Conservation (phyloP, 1,284 basidiomycete genomes). For the Pulchroboletus neoregius region DNA sequence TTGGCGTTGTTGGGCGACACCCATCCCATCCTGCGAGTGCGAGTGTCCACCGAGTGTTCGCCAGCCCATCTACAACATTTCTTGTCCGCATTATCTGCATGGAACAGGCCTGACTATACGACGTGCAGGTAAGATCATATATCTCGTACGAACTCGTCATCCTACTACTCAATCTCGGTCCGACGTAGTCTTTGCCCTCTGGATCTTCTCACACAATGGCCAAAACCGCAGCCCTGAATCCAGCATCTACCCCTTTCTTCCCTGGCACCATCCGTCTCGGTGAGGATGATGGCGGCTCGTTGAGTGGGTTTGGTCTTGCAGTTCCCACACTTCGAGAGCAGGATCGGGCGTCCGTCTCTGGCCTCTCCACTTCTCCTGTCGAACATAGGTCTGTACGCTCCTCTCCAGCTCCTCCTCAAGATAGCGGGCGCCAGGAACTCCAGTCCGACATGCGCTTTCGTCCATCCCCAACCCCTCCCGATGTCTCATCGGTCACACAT, state of each 20-base stretch:
- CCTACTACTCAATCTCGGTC: conserved; percentile 4
- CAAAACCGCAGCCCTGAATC: conserved; percentile 70
- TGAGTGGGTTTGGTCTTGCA: conserved; percentile 41
- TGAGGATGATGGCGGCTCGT: conserved; percentile 46
- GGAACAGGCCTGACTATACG: conserved; percentile 26
- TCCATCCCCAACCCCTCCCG: conserved; percentile 35
- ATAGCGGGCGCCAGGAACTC: conserved; percentile 24
- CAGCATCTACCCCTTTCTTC: conserved; percentile 78
- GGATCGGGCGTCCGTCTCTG: conserved; percentile 52
- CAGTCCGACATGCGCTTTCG: conserved; percentile 30
- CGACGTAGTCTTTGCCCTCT: conserved; percentile 15
- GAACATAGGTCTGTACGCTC: conserved; percentile 65
- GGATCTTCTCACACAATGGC: conserved; percentile 49
- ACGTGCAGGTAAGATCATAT: conserved; percentile 25
- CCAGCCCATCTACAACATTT: not conserved
- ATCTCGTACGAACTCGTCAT: not conserved
- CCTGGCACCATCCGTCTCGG: conserved; percentile 57
- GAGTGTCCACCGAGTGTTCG: not conserved
- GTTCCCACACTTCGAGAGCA: conserved; percentile 51
- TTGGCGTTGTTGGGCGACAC: conserved; percentile 21
- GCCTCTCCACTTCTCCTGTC: conserved; percentile 55
- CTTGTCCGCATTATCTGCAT: conserved; percentile 18
- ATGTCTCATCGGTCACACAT: conserved; percentile 46
- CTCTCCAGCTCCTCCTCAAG: conserved; percentile 48
- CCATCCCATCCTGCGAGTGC: conserved; percentile 14